Evolutionary conservation across 2,329 filamentous ascomycete genomes (phyloP).

Genomic region (Canariomyces notabilis): DNA sequence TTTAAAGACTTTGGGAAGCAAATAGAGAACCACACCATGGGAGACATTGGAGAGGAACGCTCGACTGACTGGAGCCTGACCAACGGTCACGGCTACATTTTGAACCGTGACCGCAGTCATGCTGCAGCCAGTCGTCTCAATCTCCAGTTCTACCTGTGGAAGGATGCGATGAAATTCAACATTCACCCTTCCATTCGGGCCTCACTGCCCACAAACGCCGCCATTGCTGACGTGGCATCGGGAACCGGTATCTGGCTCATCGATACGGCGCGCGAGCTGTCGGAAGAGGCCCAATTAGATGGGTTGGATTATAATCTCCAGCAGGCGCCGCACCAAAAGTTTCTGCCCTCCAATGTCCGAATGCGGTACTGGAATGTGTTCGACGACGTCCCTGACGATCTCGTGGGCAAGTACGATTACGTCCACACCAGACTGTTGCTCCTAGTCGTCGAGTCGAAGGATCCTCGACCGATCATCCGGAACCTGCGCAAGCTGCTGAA

Average conservation of each 20-base stretch:
- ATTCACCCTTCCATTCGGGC: not conserved
- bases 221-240: not conserved
- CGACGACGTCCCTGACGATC: not conserved
- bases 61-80: not conserved
- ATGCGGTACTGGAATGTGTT: constrained; percentile 1
- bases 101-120: constrained; percentile 1
- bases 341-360: not conserved
- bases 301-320: constrained; percentile 1
- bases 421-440: not conserved
- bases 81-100: not conserved
- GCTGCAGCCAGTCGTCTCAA: not conserved
- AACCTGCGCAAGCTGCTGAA: constrained; percentile 1
- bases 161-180: constrained; percentile 1
- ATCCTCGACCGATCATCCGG: not conserved
- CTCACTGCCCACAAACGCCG: not conserved
- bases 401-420: not conserved
- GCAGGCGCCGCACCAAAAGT: not conserved
- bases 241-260: constrained; percentile 6
- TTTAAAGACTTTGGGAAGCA: no score
- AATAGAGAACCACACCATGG: no score
- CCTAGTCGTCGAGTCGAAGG: not conserved
- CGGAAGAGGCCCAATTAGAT: not conserved
- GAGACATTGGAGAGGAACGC: not conserved
- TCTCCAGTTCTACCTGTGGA: constrained; percentile 3
- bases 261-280: not conserved